A percentile compares a stretch with the other conserved stretches of the same genome.
Evolutionary conservation across 2,329 filamentous ascomycete species (phyloP).

Genomic region (Curvularia eragrostidis): DNA sequence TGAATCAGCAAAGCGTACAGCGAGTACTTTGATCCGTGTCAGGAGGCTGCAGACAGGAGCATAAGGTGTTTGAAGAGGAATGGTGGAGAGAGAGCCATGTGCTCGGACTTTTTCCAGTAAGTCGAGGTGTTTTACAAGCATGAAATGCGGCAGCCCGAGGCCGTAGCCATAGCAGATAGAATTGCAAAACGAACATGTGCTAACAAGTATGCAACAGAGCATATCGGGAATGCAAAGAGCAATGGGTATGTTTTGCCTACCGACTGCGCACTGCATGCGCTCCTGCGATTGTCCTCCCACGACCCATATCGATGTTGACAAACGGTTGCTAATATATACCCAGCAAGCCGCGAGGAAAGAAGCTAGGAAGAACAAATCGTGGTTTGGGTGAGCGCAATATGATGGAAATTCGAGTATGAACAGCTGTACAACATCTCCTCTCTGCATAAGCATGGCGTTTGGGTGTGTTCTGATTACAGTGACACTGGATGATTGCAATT

Average conservation of each 20-base stretch:
- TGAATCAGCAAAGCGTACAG: constrained; percentile 77
- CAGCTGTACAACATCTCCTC: constrained; percentile 19
- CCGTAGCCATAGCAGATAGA: too few species aligned
- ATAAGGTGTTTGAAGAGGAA: constrained; percentile 90
- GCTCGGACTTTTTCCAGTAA: constrained; percentile 93
- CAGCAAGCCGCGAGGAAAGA: constrained; percentile 35
- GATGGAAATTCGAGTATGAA: background rate
- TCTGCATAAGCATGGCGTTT: constrained; percentile 24
- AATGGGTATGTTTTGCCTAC: constrained; percentile 71
- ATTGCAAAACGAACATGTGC: background rate
- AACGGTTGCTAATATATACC: constrained; percentile 8
- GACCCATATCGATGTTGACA: background rate
- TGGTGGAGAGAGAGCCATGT: constrained; percentile 85
- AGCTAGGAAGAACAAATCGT: constrained; percentile 29
- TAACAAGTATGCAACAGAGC: constrained; percentile 64
- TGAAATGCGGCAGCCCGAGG: too few species aligned
- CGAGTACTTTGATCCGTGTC: constrained; percentile 94
- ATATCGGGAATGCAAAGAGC: constrained; percentile 93
- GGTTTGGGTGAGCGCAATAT: constrained; percentile 24
- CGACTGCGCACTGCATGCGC: background rate
- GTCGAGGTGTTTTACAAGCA: constrained; percentile 2
- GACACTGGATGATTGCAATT: background rate
- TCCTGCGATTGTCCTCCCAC: background rate
- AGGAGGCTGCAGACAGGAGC: constrained; percentile 85
- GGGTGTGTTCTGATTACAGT: background rate